Evolutionary conservation across 2,329 filamentous ascomycete genomes (phyloP), one percentile per base, ranked within the genome.

Genomic region (Exophiala sideris): DNA sequence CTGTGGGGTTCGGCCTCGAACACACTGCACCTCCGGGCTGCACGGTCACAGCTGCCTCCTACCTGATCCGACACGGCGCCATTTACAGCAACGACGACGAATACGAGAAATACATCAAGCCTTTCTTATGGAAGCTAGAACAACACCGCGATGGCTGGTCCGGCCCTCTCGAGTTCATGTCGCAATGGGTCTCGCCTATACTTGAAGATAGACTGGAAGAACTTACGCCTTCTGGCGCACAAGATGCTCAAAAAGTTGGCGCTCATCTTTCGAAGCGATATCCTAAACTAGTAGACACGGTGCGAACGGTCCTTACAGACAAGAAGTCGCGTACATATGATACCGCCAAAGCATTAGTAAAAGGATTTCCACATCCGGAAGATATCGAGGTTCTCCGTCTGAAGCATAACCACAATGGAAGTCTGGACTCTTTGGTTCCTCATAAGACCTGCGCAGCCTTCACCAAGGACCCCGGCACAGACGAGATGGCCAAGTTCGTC

Each of bases 61-160:
- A 61, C 45, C 50, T 61, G 10, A 54, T 61, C 18, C 52, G 58
- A 3, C 58, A 61, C 33, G 56, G 45, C 4, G 56, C 58, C 3
- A 61, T 61, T 5, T 61, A 61, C 40, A 47, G 50, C 16, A 61
- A 61, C 41, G 58, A 61, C 44, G 58, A 50, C 45, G 58, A 61
- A 40, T 61, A 61, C 33, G 52, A 59, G 48, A 41, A 56, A 34
- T 61, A 54, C 33, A 61, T 61, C 53, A 61, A 59, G 45, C 58
- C 58, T 10, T 56, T 61, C 35, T 45, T 61, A 3, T 57, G 50
- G 48, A 59, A 61, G 50, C 58, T 59, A 16, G 58, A 61, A 42
- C 46, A 57, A 39, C 52, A 61, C 42, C 41, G 58, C 18, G 38
- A 51, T 3, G 58, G 56, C 8, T 61, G 54, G 45, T 54, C 52